Evolutionary conservation across 176 grass and related monocot species (phyloP), one percentile per base, ranked within the genome.

Genomic region (Oryza longistaminata): DNA sequence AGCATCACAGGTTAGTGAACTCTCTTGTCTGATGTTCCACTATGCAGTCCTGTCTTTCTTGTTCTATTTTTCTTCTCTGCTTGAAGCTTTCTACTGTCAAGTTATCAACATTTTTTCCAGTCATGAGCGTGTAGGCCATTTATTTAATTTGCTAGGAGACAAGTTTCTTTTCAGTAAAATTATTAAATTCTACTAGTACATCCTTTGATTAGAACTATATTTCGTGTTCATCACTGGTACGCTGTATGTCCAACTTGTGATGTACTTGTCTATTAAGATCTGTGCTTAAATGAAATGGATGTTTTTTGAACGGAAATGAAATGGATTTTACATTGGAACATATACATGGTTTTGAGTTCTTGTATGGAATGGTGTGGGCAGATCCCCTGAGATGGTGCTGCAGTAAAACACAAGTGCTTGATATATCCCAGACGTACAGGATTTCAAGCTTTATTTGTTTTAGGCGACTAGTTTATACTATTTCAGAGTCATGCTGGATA

Each of bases 1-100:
- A 88, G 93, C 93, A 29, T 94, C 93, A 79, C 97, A 99, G 97
- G 97, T 99, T 82, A 87, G 85, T 44, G 33, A 46, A 78, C 62
- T 78, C 64, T 60, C 80, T 27, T 27, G 44, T 37, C 80, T 76
- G n/a, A 87, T 84, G 52, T 86, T 68, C 39, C 31, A 85, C 66
- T 39, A 26, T 69, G 40, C 33, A 81, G 66, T 86, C 22, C 33
- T 27, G 76, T 19, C 44, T 69, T 45, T 45, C 44, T 73, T 73
- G 5, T 26, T 16, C 24, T 26, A 1, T 29, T 73, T 40, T 31
- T 31, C 29, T 86, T 82, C 73, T 29, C 46, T 68, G n/a, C n/a
- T 65, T 43, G 33, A 35, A 42, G 70, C n/a, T 64, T 80, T 67
- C 44, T 75, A 45, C 7, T 22, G 7, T 2, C 55, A 53, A 53